phyloP scores from a whole-genome alignment of 2,329 filamentous ascomycete species.

The Nemania diffusa region DNA sequence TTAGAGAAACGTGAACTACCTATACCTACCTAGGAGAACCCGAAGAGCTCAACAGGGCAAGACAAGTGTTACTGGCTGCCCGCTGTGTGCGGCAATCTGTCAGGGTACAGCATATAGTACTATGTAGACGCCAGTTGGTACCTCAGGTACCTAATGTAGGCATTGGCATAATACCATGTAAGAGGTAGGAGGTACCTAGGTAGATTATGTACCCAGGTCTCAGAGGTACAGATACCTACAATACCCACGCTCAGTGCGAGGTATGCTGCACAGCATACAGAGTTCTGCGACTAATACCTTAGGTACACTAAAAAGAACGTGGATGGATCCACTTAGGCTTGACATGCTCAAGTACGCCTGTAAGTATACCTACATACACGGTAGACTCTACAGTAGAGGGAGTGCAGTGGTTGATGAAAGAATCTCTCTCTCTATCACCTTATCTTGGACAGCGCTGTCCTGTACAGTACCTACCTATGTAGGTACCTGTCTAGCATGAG shows the following conservation, averaged over 20 bases:
- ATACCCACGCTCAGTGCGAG: neutral
- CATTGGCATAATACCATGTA: too few relatives aligned
- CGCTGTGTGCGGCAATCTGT: slow-evolving; percentile 24
- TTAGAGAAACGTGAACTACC: slow-evolving; percentile 33
- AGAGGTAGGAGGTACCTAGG: slow-evolving; percentile 11
- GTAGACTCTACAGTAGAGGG: neutral
- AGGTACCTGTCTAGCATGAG: neutral
- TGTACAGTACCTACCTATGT: neutral
- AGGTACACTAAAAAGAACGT: slow-evolving; percentile 29
- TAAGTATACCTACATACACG: neutral
- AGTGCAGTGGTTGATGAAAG: neutral
- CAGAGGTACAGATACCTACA: slow-evolving; percentile 20
- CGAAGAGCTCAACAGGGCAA: slow-evolving; percentile 35
- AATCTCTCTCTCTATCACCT: neutral
- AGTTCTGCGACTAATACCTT: neutral
- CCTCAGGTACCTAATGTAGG: too few relatives aligned
- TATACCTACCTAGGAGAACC: slow-evolving; percentile 22
- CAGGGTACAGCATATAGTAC: slow-evolving; percentile 19
- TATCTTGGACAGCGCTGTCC: neutral
- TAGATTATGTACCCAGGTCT: slow-evolving; percentile 8
- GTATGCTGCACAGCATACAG: neutral
- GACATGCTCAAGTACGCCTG: too few relatives aligned
- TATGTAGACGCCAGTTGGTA: neutral
- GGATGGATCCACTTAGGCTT: neutral
- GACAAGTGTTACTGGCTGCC: slow-evolving; percentile 30